phyloP scores from a whole-genome alignment of 495 filamentous ascomycete genomes.

The Astrocystis sublimbata region DNA sequence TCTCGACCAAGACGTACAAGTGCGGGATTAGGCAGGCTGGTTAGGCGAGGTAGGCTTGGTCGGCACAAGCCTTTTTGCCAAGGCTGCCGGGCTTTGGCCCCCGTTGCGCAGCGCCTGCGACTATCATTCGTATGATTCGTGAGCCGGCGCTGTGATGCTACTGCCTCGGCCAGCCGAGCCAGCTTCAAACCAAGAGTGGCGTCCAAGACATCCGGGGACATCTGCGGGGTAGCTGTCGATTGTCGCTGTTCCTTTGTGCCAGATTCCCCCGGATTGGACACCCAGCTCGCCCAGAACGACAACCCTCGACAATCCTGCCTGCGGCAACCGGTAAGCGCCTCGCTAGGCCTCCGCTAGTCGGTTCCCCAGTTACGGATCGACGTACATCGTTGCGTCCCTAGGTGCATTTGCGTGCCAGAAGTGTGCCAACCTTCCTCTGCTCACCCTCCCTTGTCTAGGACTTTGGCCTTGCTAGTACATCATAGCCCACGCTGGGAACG shows the following conservation, averaged over 20 bases:
- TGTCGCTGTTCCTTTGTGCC: conserved; percentile 8
- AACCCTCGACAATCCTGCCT: no score
- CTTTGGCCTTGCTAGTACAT: no score
- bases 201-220: no score
- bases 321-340: conserved; percentile 13
- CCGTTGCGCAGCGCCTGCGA: conserved; percentile 2
- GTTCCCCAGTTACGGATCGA: not conserved
- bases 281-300: no score
- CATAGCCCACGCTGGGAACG: conserved; percentile 10
- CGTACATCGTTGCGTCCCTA: conserved; percentile 6
- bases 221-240: conserved; percentile 16
- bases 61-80: conserved; percentile 18
- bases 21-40: conserved; percentile 15
- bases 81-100: conserved; percentile 14
- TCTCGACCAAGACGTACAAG: conserved; percentile 7
- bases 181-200: no score
- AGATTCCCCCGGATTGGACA: conserved; percentile 11
- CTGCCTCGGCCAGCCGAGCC: conserved; percentile 1
- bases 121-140: conserved; percentile 16
- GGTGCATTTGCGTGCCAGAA: not conserved
- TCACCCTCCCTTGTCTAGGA: conserved; percentile 8
- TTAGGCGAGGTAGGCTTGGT: no score
- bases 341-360: conserved; percentile 6
- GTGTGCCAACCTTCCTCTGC: not conserved
- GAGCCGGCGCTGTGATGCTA: conserved; percentile 5